A percentile compares a stretch with the other conserved stretches of the same genome.
phyloP scores from a whole-genome alignment of 805 yeast genomes.

The Clavispora santaluciae region DNA sequence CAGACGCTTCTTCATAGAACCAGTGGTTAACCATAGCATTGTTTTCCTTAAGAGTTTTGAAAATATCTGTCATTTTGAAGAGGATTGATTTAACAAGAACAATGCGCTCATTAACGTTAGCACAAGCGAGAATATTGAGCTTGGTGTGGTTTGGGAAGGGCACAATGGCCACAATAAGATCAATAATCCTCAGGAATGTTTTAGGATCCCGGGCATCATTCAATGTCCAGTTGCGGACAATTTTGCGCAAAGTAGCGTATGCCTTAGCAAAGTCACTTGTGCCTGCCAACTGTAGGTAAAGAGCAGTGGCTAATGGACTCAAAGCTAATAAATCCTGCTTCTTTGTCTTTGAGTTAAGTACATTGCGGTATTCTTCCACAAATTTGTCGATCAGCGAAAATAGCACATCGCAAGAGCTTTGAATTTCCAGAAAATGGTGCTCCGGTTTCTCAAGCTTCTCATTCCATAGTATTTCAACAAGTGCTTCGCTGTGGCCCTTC shows the following conservation, averaged over 20 bases:
- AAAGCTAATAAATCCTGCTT: slow-evolving; percentile 39
- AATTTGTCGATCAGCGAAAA: slow-evolving; percentile 38
- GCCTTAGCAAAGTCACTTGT: slow-evolving; percentile 44
- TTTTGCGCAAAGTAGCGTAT: slow-evolving; percentile 35
- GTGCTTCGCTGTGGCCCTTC: slow-evolving; percentile 20
- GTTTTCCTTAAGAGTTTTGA: slow-evolving; percentile 29
- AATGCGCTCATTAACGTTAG: slow-evolving; percentile 31
- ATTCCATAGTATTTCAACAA: slow-evolving; percentile 24
- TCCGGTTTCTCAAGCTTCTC: slow-evolving; percentile 16
- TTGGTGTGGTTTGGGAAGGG: slow-evolving; percentile 47
- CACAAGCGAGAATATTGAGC: slow-evolving; percentile 30
- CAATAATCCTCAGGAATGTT: slow-evolving; percentile 32
- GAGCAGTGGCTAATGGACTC: slow-evolving; percentile 56
- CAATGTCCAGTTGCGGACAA: slow-evolving; percentile 8
- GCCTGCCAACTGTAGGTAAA: slow-evolving; percentile 51
- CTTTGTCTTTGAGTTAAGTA: slow-evolving; percentile 17
- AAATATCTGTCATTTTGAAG: slow-evolving; percentile 32
- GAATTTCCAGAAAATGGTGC: slow-evolving; percentile 17
- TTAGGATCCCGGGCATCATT: slow-evolving; percentile 1
- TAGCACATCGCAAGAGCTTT: slow-evolving; percentile 13
- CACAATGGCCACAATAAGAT: slow-evolving; percentile 46
- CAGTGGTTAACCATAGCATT: slow-evolving; percentile 36
- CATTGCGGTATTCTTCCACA: slow-evolving; percentile 32
- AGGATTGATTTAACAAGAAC: slow-evolving; percentile 27
- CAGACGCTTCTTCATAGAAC: slow-evolving; percentile 47